These are phyloP conservation scores for Ceratocystis destructans DNA, from an alignment of 2,329 filamentous ascomycete genomes.

Conservation along the genomic window DNA sequence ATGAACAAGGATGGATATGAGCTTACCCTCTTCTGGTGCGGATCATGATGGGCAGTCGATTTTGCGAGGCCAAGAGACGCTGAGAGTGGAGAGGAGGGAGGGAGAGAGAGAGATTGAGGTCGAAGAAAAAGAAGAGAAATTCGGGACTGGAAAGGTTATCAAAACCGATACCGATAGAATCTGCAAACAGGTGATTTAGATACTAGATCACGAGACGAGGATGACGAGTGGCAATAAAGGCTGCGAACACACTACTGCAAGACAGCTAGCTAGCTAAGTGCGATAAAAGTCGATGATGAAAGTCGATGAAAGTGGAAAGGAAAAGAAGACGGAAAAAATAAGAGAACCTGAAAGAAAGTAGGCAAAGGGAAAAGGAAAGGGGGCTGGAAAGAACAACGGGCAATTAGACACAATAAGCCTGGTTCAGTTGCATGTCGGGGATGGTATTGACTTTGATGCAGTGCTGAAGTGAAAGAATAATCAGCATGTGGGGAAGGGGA, in stretches of 20 bases:
- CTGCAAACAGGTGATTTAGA: too few relatives aligned
- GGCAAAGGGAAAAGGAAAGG: neutral
- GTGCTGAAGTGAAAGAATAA: neutral
- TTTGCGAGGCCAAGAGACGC: neutral
- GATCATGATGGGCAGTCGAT: slow-evolving; percentile 8
- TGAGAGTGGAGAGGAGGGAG: neutral
- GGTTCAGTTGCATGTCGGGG: neutral
- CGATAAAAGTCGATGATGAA: neutral
- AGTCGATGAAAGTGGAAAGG: neutral
- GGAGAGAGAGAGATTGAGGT: neutral
- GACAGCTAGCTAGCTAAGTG: neutral
- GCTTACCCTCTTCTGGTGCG: slow-evolving; percentile 18
- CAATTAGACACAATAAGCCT: neutral
- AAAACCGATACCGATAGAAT: neutral
- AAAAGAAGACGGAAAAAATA: neutral
- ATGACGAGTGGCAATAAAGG: too few relatives aligned
- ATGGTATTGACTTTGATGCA: neutral
- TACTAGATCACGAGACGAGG: too few relatives aligned
- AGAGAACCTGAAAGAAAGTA: neutral
- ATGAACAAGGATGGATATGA: neutral
- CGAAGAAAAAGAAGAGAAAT: neutral
- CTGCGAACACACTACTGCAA: too few relatives aligned
- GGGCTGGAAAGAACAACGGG: neutral
- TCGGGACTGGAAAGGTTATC: neutral
- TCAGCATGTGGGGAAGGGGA: neutral